phyloP scores from a whole-genome alignment of 176 grass and related monocot species.

The Tuctoria greenei region DNA sequence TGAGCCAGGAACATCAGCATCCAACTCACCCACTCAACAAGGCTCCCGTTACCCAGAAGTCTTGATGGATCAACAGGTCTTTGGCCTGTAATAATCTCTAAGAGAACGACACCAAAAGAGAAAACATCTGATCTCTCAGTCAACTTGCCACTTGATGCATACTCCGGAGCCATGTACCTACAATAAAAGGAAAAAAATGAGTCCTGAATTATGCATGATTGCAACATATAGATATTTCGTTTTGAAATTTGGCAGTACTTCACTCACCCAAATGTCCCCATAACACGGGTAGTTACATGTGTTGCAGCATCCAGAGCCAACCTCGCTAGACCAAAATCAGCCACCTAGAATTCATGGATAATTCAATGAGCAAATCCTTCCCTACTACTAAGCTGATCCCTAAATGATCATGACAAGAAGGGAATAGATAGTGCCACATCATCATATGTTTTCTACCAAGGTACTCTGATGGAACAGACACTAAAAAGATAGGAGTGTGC shows the following conservation, averaged over 20 bases:
- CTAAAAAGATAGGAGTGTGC: not conserved
- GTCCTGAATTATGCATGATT: not conserved
- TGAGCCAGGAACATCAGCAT: not conserved
- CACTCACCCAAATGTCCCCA: conserved; percentile 96
- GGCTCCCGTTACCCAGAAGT: conserved; percentile 71
- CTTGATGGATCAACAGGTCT: conserved; percentile 73
- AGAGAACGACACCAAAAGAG: conserved; percentile 88
- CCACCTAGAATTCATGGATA: conserved; percentile 54
- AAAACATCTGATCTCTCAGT: conserved; percentile 90
- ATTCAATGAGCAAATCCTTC: conserved; percentile 12
- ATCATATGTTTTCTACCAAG: not conserved
- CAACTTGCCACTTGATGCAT: conserved; percentile 89
- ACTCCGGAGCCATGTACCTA: conserved; percentile 91
- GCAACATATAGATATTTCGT: not conserved
- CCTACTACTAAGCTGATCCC: not conserved
- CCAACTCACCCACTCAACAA: conserved; percentile 84
- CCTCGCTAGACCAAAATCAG: conserved; percentile 94
- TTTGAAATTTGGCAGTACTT: not conserved
- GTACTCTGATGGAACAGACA: not conserved
- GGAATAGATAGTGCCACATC: not conserved
- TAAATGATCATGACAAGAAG: not conserved
- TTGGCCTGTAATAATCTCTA: conserved; percentile 87
- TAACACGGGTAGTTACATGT: conserved; percentile 91
- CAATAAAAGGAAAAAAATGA: not conserved
- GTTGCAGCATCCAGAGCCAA: conserved; percentile 81